Evolutionary conservation across 352 stramenopile species (phyloP).

Genomic region (Globisporangium abappressorium): DNA sequence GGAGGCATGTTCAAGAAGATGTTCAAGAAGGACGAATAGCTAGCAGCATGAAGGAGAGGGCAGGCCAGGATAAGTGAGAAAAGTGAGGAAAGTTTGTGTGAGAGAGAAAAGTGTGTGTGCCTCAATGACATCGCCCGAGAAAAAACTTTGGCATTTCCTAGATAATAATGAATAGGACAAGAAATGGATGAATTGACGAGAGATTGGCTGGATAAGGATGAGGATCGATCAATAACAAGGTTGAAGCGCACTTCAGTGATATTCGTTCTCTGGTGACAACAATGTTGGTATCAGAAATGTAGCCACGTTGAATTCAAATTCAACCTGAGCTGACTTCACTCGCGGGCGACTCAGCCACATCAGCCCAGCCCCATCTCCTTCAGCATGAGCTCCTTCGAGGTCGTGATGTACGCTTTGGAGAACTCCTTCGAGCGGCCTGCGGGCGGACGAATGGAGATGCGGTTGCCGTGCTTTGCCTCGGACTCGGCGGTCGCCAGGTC

Average conservation of each 20-base stretch:
- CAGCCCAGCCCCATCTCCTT: constrained; percentile 48
- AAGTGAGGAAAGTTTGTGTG: neutral
- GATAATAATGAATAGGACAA: too few relatives aligned
- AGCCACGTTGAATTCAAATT: neutral
- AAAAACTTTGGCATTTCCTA: too few relatives aligned
- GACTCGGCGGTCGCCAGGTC: constrained; percentile 66
- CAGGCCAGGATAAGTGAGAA: neutral
- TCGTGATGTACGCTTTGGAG: constrained; percentile 61
- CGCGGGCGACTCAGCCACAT: neutral
- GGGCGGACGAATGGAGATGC: constrained; percentile 52
- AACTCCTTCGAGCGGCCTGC: constrained; percentile 56
- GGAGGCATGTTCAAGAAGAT: constrained; percentile 89
- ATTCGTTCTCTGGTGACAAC: too few relatives aligned
- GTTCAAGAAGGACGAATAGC: constrained; percentile 80
- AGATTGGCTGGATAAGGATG: too few relatives aligned
- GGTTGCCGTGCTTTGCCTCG: constrained; percentile 58
- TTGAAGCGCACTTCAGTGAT: too few relatives aligned
- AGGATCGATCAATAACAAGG: too few relatives aligned
- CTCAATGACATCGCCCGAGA: too few relatives aligned
- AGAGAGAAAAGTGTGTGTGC: neutral
- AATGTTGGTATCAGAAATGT: too few relatives aligned
- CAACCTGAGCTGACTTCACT: neutral
- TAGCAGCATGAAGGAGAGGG: neutral
- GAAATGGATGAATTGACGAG: too few relatives aligned
- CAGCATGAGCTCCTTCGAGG: constrained; percentile 65